Conservation (phyloP, 1,284 basidiomycete genomes). For the Pseudomicrostroma phylloplanum region DNA sequence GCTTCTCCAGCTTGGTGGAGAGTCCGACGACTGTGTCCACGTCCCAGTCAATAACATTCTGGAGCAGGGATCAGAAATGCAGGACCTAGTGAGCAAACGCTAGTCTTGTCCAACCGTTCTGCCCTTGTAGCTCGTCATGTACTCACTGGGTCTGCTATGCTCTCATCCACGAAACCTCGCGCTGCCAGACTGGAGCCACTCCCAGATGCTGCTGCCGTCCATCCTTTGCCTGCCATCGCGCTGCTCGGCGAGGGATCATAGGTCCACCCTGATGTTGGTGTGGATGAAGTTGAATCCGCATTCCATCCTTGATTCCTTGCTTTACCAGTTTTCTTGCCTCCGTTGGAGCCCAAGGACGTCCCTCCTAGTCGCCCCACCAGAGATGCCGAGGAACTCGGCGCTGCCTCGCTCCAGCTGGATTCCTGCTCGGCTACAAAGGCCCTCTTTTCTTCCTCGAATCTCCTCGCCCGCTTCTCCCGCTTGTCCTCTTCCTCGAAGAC, state of each 20-base stretch:
- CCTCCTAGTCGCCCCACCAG: constrained; percentile 30
- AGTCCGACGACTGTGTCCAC: constrained; percentile 89
- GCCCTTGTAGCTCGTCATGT: background rate
- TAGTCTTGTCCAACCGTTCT: background rate
- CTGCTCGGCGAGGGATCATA: constrained; percentile 2
- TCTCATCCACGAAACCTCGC: constrained; percentile 4
- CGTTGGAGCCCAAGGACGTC: background rate
- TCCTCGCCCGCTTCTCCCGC: constrained; percentile 43
- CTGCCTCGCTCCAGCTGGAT: constrained; percentile 28
- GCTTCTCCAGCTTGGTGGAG: constrained; percentile 81
- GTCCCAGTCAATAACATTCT: constrained; percentile 89
- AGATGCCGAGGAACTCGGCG: background rate
- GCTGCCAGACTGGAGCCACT: background rate
- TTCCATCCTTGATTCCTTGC: background rate
- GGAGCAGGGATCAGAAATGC: background rate
- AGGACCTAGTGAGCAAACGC: background rate
- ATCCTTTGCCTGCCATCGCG: background rate
- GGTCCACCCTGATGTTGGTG: constrained; percentile 11
- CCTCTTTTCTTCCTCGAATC: constrained; percentile 45
- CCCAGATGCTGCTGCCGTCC: background rate
- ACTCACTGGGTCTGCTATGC: constrained; percentile 15
- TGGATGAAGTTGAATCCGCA: constrained; percentile 1
- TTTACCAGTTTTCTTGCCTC: constrained; percentile 1
- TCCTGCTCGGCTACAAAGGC: constrained; percentile 30
- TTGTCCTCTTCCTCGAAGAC: constrained; percentile 32